Evolutionary conservation across 2,329 filamentous ascomycete genomes (phyloP).

Genomic region (Cryphonectria radicalis): DNA sequence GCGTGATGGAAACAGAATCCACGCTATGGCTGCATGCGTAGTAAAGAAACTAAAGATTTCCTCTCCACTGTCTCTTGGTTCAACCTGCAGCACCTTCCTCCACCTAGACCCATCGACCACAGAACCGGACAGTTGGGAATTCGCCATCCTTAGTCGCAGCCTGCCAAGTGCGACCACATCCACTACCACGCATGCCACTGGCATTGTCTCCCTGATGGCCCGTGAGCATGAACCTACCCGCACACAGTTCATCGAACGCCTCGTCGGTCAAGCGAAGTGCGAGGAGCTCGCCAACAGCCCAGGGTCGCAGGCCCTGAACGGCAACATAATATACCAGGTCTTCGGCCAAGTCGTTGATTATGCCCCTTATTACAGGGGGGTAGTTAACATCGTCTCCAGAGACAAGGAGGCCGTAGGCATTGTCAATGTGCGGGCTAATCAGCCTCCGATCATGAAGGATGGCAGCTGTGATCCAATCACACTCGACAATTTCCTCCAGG

Average conservation of each 20-base stretch:
- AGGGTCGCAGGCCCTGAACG: conserved; percentile 43
- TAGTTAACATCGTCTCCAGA: conserved; percentile 24
- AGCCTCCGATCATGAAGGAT: neutral
- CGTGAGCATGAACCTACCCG: neutral
- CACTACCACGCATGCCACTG: conserved; percentile 9
- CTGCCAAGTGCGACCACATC: neutral
- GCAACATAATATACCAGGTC: conserved; percentile 39
- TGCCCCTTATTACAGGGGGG: conserved; percentile 26
- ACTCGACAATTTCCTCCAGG: conserved; percentile 41
- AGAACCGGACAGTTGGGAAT: neutral
- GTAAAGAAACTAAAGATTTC: conserved; percentile 2
- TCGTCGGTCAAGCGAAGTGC: neutral
- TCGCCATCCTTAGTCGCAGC: conserved; percentile 10
- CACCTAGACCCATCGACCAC: neutral
- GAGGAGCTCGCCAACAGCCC: neutral
- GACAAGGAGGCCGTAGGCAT: conserved; percentile 26
- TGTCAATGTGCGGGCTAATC: conserved; percentile 22
- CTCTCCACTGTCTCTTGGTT: neutral
- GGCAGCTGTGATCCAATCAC: conserved; percentile 27
- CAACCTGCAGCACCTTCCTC: neutral
- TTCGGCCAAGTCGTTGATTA: conserved; percentile 29
- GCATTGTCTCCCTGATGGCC: neutral
- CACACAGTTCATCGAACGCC: conserved; percentile 6
- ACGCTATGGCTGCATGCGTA: neutral
- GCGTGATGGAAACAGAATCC: neutral